These are phyloP conservation scores for Mycena vitilis DNA, from an alignment of 768 basidiomycete species.

Conservation along the genomic window DNA sequence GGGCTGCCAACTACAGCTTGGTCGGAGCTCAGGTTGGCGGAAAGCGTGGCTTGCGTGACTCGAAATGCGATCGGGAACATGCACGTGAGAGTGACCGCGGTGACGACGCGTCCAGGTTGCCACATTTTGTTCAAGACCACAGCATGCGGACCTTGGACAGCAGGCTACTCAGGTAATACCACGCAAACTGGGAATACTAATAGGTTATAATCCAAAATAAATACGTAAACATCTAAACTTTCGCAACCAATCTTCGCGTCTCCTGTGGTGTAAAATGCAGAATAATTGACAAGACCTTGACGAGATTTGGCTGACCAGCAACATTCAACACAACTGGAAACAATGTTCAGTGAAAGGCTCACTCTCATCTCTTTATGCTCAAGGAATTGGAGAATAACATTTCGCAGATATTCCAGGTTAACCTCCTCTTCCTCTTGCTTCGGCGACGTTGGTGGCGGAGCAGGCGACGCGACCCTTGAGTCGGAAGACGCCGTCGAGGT, in stretches of 20 bases:
- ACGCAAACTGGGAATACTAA: too few species aligned
- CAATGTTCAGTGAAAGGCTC: constrained; percentile 42
- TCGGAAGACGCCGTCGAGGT: constrained; percentile 50
- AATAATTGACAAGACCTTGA: constrained; percentile 92
- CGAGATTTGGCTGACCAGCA: constrained; percentile 78
- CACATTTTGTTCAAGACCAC: too few species aligned
- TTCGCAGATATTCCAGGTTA: constrained; percentile 94
- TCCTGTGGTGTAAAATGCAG: constrained; percentile 96
- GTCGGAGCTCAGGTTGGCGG: too few species aligned
- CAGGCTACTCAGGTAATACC: too few species aligned
- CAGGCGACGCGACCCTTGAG: constrained; percentile 51
- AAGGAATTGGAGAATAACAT: constrained; percentile 96
- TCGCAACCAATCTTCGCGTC: constrained; percentile 87
- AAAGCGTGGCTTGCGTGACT: too few species aligned
- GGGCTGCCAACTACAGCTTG: too few species aligned
- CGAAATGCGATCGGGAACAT: not conserved
- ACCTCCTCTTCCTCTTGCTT: constrained; percentile 92
- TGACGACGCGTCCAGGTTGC: too few species aligned
- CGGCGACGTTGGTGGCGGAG: constrained; percentile 44
- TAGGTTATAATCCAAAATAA: not conserved
- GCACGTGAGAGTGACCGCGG: not conserved
- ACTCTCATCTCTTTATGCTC: constrained; percentile 99
- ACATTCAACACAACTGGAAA: constrained; percentile 7
- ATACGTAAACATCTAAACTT: constrained; percentile 62
- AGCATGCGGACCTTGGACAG: too few species aligned